A percentile compares a stretch with the other conserved stretches of the same genome.
phyloP scores from a whole-genome alignment of 495 filamentous ascomycete species.

The Xylaria palmicola region DNA sequence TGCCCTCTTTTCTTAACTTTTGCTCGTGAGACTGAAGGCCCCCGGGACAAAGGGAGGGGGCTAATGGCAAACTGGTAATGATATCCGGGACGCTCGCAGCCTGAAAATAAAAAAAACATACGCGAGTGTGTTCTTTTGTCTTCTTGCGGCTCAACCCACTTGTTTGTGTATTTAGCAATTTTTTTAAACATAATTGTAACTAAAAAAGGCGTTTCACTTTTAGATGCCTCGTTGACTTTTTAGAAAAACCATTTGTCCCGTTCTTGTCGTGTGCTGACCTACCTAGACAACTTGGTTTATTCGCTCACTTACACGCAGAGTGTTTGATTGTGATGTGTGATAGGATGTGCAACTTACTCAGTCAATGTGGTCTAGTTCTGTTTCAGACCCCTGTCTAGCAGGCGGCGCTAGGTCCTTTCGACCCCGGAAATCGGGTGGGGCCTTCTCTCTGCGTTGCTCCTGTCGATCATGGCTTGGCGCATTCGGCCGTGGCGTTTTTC shows the following conservation, averaged over 20 bases:
- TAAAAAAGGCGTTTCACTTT: not conserved
- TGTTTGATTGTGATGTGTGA: not conserved
- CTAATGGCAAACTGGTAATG: conserved; percentile 6
- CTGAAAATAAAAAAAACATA: no score
- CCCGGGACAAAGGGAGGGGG: not conserved
- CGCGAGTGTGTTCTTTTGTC: no score
- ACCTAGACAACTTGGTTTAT: not conserved
- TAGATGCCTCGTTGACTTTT: not conserved
- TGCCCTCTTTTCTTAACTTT: conserved; percentile 7
- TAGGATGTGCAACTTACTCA: not conserved
- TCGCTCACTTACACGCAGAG: not conserved
- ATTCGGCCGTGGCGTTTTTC: not conserved
- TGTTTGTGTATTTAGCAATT: conserved; percentile 14
- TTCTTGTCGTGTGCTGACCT: not conserved
- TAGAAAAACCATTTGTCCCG: not conserved
- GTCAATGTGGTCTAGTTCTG: no score
- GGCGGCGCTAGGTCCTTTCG: not conserved
- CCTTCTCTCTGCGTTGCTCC: not conserved
- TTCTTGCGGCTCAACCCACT: conserved; percentile 2
- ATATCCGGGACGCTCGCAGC: conserved; percentile 7
- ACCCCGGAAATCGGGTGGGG: conserved; percentile 3
- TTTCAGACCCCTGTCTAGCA: conserved; percentile 4
- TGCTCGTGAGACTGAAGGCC: not conserved
- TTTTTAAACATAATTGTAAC: conserved; percentile 15
- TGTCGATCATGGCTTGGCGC: conserved; percentile 11